These are phyloP conservation scores for Chernovozyma aurita DNA, from an alignment of 1,139 yeast genomes.

Conservation along the genomic window DNA sequence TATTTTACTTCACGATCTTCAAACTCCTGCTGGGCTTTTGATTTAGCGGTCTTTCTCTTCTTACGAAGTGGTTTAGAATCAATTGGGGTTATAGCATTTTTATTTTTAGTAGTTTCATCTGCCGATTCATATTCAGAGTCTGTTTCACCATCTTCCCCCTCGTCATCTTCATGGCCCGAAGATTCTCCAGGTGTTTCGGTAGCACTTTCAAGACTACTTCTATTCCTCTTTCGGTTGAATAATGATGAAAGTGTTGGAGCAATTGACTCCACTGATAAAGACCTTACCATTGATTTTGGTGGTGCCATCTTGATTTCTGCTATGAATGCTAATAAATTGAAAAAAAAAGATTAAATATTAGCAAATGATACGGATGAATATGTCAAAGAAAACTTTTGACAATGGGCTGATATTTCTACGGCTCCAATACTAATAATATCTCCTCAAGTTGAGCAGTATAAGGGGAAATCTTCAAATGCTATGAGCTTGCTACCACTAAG, in stretches of 20 bases:
- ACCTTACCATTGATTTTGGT: conserved; percentile 17
- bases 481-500: no score
- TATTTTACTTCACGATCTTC: conserved; percentile 48
- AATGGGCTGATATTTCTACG: no score
- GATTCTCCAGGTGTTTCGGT: conserved; percentile 15
- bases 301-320: conserved; percentile 1
- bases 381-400: no score
- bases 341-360: no score
- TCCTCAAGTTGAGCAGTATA: no score
- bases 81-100: neutral
- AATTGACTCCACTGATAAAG: conserved; percentile 42
- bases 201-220: conserved; percentile 13
- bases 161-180: conserved; percentile 10
- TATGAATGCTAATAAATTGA: no score
- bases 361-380: no score
- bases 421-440: no score
- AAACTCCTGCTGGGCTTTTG: conserved; percentile 34
- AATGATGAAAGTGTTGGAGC: conserved; percentile 37
- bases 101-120: conserved; percentile 10
- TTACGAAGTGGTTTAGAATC: conserved; percentile 10
- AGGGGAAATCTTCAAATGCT: no score
- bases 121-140: conserved; percentile 12
- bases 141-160: conserved; percentile 8
- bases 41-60: conserved; percentile 22
- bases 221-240: conserved; percentile 33